phyloP scores from a whole-genome alignment of 176 grass and related monocot species.

The Cymbopogon citratus region DNA sequence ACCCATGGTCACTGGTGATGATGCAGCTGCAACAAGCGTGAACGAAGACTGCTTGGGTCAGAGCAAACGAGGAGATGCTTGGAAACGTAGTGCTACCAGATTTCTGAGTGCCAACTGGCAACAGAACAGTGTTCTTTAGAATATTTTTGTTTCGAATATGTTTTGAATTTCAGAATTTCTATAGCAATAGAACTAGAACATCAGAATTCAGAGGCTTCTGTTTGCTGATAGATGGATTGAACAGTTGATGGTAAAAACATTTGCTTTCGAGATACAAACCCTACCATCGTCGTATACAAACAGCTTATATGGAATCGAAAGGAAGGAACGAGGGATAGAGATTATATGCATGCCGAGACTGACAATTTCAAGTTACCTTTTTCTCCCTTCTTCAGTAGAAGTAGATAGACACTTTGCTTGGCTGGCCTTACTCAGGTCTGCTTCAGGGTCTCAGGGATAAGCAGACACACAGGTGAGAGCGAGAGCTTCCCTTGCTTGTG shows the following conservation, averaged over 20 bases:
- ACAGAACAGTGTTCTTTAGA: background rate
- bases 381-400: background rate
- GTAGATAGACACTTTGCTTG: background rate
- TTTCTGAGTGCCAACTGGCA: too few species aligned
- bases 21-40: background rate
- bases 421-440: background rate
- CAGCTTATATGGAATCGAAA: background rate
- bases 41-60: background rate
- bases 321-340: background rate
- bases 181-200: background rate
- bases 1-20: conserved; percentile 11
- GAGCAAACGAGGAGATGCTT: background rate
- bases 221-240: background rate
- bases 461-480: too few species aligned
- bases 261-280: background rate
- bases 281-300: background rate
- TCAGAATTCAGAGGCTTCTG: background rate
- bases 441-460: background rate
- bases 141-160: background rate
- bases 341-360: background rate
- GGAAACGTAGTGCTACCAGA: too few species aligned
- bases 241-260: background rate
- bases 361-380: background rate
- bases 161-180: background rate
- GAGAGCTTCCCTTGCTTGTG: background rate